Evolutionary conservation across 768 basidiomycete species (phyloP).

Genomic region (Naganishia onofrii): DNA sequence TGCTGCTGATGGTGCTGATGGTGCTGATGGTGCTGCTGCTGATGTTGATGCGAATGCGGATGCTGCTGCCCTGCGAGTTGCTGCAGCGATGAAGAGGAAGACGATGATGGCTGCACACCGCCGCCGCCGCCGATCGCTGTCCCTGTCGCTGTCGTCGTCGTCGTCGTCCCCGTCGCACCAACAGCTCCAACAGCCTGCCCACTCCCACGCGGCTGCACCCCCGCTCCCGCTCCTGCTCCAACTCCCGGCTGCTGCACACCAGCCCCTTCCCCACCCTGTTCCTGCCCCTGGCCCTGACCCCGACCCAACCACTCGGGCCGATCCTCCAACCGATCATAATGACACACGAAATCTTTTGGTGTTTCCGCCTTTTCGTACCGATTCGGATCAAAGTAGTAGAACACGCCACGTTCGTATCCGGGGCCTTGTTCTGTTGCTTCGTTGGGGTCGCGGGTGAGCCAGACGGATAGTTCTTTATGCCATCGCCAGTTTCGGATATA

Average conservation of each 20-base stretch:
- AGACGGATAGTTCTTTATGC: slow-evolving; percentile 84
- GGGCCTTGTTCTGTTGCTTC: slow-evolving; percentile 47
- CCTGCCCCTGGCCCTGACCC: no score
- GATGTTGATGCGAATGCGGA: slow-evolving; percentile 10
- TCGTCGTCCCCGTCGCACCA: neutral
- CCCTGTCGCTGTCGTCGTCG: no score
- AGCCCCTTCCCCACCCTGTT: neutral
- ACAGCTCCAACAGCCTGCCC: neutral
- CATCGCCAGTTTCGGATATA: slow-evolving; percentile 94
- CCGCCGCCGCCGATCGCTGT: neutral
- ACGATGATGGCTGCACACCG: neutral
- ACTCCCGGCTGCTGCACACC: neutral
- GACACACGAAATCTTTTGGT: slow-evolving; percentile 41
- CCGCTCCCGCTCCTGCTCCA: neutral
- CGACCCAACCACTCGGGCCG: slow-evolving; percentile 26
- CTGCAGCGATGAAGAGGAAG: no score
- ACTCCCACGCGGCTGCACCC: neutral
- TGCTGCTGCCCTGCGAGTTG: no score
- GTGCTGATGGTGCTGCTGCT: slow-evolving; percentile 11
- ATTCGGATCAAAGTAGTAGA: slow-evolving; percentile 67
- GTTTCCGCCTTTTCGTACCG: slow-evolving; percentile 42
- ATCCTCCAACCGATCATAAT: slow-evolving; percentile 31
- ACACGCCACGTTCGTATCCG: slow-evolving; percentile 73
- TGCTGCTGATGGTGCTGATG: slow-evolving; percentile 20
- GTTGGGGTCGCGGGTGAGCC: slow-evolving; percentile 84